Evolutionary conservation across 495 filamentous ascomycete species (phyloP).

Genomic region (Glonium stellatum): DNA sequence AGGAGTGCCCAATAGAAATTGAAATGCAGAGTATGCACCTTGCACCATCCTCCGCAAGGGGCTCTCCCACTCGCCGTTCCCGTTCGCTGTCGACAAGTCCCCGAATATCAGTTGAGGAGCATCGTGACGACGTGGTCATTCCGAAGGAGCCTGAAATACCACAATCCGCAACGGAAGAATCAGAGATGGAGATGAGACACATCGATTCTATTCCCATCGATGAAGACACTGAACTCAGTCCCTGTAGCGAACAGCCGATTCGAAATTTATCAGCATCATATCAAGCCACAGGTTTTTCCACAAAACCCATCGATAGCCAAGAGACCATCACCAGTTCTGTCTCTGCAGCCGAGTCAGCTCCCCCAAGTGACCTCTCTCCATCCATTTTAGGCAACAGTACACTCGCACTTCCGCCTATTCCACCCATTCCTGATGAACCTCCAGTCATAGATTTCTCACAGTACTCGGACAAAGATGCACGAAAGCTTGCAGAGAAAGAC

Average conservation of each 20-base stretch:
- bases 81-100: slow-evolving; percentile 30
- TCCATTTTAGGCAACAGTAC: neutral
- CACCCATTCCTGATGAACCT: slow-evolving; percentile 39
- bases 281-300: neutral
- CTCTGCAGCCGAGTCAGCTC: neutral
- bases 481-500: slow-evolving; percentile 60
- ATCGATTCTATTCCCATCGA: slow-evolving; percentile 37
- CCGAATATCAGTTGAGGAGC: slow-evolving; percentile 42
- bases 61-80: neutral
- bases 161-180: slow-evolving; percentile 15
- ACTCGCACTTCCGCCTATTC: slow-evolving; percentile 33
- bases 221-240: slow-evolving; percentile 10
- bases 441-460: slow-evolving; percentile 43
- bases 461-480: slow-evolving; percentile 53
- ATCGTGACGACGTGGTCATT: slow-evolving; percentile 28
- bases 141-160: slow-evolving; percentile 16
- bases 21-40: slow-evolving; percentile 23
- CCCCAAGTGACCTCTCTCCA: neutral
- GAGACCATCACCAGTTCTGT: neutral
- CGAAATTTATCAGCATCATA: neutral
- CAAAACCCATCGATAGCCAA: neutral
- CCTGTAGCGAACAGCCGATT: slow-evolving; percentile 15
- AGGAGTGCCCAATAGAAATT: slow-evolving; percentile 3
- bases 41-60: neutral
- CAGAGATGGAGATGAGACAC: slow-evolving; percentile 22